Base-by-base conservation (phyloP, 129 eudicot genomes). In the Helichrysum umbraculigerum region DNA sequence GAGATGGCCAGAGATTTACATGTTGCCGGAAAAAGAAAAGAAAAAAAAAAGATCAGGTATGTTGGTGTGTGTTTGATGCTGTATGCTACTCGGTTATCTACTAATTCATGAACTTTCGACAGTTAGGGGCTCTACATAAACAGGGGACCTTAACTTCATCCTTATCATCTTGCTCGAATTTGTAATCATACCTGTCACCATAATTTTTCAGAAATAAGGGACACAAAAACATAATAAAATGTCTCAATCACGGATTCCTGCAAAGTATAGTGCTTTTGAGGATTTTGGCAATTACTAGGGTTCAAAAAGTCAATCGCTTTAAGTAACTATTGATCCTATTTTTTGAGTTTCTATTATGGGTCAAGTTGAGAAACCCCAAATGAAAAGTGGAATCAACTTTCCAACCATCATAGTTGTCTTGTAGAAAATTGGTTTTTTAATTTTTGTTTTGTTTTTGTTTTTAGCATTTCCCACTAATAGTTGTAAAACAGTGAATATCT, bases 131-230 rank as follows among this genome's bases (percentile, higher is more conserved):
- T 78, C 79, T 60, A 73, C 98, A 93, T 25, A 85, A 76, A 78
- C 98, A 93, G 7, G 97, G 98, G 16, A 93, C 93, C 81, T 84
- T 90, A 32, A 75, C 86, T 66, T 93, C 97, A 19, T 93, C 98
- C 34, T 47, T 86, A 62, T 88, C 98, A 33, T 88, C 98, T 0
- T 89, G 87, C 62, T 93, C 98, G 61, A 91, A 93, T 78, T 81
- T 70, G 84, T 93, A 93, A 80, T 93, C 97, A 32, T 93, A 93
- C 84, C 98, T 93, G 96, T 71, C 72, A 47, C 61, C 50, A 78
- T 29, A 33, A 41, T 15, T 76, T 25, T 66, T 0, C 19, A 79
- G 2, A 75, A 39, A 30, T 47, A 28, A 75, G 33, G 17, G 50
- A 51, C 2, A 33, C 21, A 12, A 2, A 17, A 57, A 76, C 4